Base-by-base conservation (phyloP, 2,329 filamentous ascomycete species). In the Magnaporthales sp. region DNA sequence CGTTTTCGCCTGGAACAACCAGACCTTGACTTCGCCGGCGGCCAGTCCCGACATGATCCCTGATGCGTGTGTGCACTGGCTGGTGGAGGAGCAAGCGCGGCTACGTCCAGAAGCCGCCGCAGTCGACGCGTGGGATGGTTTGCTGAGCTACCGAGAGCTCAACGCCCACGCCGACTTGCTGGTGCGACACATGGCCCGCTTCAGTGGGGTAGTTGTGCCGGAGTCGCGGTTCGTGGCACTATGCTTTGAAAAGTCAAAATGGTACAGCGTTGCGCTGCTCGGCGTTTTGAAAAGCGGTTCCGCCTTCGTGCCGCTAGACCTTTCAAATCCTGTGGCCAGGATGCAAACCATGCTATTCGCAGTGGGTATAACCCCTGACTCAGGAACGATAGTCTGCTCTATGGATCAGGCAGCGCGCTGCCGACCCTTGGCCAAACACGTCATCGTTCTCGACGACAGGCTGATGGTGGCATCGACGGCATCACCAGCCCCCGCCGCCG, bases 81-180 rank as follows among this genome's bases (percentile, higher is more conserved):
- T 31, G 30, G 30, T 31, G 30, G 30, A 31, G 30, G 30, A 31
- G 30, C 30, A 31, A 9, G 9, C 30, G 9, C 58, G 58, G 15
- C 29, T 66, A 38, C 73, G 66, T n/a, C 62, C 74, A 70, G 19
- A 72, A 67, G 74, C 72, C 66, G 54, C 70, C 67, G 73, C 74
- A 69, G 30, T 77, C 61, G 68, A 65, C 67, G 67, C 72, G 65
- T 69, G 73, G 72, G 76, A 78, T 66, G 73, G 74, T 1, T 64
- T 69, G 2, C 32, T 77, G 13, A 74, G 74, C 2, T 75, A 77
- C 64, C 66, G 66, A 9, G 69, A 76, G 64, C 68, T 78, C n/a
- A 72, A 75, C 32, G 56, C 62, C 10, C 2, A 64, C 78, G 91
- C 0, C 73, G 81, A 3, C 58, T 11, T 10, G n/a, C 58, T 61